phyloP scores from a whole-genome alignment of 441 rosid genomes.

The Erodium texanum region DNA sequence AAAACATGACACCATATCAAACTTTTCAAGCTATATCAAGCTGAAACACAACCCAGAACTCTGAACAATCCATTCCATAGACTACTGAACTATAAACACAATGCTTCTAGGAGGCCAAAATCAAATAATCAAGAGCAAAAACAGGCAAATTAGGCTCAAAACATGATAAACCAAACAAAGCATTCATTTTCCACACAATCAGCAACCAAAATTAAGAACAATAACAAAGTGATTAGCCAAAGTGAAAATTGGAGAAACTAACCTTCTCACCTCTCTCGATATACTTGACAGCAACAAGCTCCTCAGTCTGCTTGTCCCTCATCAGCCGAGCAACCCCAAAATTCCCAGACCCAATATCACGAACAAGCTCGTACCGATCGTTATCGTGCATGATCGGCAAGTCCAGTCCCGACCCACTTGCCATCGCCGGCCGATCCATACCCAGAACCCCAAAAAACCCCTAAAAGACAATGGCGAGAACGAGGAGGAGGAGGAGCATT shows the following conservation, averaged over 20 bases:
- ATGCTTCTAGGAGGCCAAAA: too few species aligned
- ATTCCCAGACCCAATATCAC: constrained; percentile 87
- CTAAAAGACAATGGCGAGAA: constrained; percentile 7
- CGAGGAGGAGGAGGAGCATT: not conserved
- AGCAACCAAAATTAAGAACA: too few species aligned
- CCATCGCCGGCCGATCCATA: constrained; percentile 73
- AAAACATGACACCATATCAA: too few species aligned
- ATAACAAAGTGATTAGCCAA: too few species aligned
- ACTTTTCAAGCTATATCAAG: too few species aligned
- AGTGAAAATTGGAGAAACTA: constrained; percentile 16
- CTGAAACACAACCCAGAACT: too few species aligned
- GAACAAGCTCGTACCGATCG: constrained; percentile 83
- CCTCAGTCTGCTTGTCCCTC: constrained; percentile 79
- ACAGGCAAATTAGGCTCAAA: too few species aligned
- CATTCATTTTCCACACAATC: too few species aligned
- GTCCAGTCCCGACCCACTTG: constrained; percentile 80
- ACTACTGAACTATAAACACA: too few species aligned
- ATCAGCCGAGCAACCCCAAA: constrained; percentile 88
- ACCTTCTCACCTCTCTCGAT: constrained; percentile 99
- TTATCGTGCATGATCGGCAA: constrained; percentile 93
- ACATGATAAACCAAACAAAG: too few species aligned
- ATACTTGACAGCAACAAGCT: constrained; percentile 94
- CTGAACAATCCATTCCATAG: too few species aligned
- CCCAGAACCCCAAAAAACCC: constrained; percentile 4
- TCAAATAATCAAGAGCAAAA: too few species aligned